Evolutionary conservation across 306 rosid genomes (phyloP), one percentile per base, ranked within the genome.

Genomic region (Corylus americana): DNA sequence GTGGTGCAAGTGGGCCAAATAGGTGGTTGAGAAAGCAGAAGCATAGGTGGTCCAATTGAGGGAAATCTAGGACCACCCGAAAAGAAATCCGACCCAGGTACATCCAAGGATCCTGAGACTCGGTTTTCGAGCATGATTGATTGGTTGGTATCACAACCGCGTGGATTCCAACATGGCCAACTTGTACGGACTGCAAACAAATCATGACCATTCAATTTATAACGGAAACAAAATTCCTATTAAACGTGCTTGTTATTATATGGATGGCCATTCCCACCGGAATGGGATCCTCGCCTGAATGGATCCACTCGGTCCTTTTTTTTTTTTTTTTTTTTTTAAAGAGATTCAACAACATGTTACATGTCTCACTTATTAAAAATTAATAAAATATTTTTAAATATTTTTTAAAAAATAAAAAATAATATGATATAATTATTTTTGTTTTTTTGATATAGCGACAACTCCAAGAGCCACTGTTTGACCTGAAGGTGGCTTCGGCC

Each of bases 41-140:
- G 27, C 4, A 16, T 16, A 4, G 51, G 70, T 75, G 78, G 78
- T 59, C 70, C 78, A 59, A 4, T 16, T 16, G n/a, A 45, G 16
- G 62, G 71, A 68, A 27, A 22, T 75, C 48, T 25, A 59, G 79
- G 79, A 61, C 79, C 71, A 75, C 78, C 8, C 25, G 11, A n/a
- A 72, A 10, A 22, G 8, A 14, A 55, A n/a, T 37, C 54, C 25
- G 69, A 58, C 61, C 39, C 70, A 59, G 78, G 45, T 42, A 54
- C 77, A 74, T 74, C 12, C 12, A 54, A 54, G 20, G 20, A 25
- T 16, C 5, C 58, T 42, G 45, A 42, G 9, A 17, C 22, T 54
- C 59, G 22, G 59, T 14, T 14, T 54, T 2, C 22, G 20, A 20
- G 7, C 20, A 11, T 49, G 45, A 42, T 12, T 8, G 69, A 61